Base-by-base conservation (phyloP, 2,329 filamentous ascomycete genomes). In the Hypoxylon sp. region DNA sequence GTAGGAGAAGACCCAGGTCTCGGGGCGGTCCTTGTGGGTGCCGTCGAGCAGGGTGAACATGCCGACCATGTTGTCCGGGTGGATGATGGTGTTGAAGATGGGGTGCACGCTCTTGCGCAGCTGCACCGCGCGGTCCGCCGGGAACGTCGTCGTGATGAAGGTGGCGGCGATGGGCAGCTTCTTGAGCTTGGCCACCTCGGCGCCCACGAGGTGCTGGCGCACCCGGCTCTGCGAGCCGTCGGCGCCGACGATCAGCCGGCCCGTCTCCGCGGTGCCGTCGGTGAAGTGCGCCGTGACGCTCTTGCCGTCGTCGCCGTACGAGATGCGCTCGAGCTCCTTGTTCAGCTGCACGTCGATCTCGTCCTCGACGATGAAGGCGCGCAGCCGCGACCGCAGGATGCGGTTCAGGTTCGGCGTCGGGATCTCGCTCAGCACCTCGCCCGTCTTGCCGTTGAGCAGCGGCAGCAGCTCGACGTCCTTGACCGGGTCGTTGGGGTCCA, bases 11-110 rank as follows among this genome's bases (percentile, higher is more conserved):
- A 72, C 73, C 78, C 77, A 79, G 4, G 67, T 69, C 18, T 76
- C 74, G 1, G 77, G 78, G 8, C 72, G 64, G 15, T 73, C 66
- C 11, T 69, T 59, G 40, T 75, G 69, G 2, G 73, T 67, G 4
- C 70, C 77, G 60, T 79, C 73, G 24, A 79, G 77, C 55, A 76
- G 70, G n/a, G 75, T 74, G 48, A 82, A 77, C 69, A 80, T 78
- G 15, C 75, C 73, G 53, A 81, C 77, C 23, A 72, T 70, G 47
- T 77, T 75, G 17, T 71, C 69, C 4, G 79, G 80, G 59, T 82
- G 78, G 5, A 76, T 71, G 3, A 73, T 68, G 1, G 72, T 73
- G 17, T 78, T 72, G 55, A 76, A 77, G 11, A 82, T 69, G 1
- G 78, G 78, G 51, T 82, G 78, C n/a, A 29, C 23, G 50, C 76